These are phyloP conservation scores for Aspergillus olivimuriae DNA, from an alignment of 495 filamentous ascomycete species.

Conservation along the genomic window DNA sequence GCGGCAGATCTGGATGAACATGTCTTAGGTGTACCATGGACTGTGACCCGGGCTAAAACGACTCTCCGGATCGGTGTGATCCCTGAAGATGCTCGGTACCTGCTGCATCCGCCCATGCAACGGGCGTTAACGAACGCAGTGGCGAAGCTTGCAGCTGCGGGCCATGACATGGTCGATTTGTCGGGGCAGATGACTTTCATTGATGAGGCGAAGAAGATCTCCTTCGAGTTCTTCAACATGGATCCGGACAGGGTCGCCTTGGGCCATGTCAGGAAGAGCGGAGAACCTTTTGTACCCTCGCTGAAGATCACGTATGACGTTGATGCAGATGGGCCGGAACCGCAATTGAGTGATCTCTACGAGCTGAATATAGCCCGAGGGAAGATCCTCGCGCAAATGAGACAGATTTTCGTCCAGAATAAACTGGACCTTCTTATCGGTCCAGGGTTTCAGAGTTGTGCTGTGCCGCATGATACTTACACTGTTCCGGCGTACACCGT, in stretches of 20 bases:
- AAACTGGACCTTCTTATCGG: slow-evolving; percentile 41
- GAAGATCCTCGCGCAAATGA: slow-evolving; percentile 14
- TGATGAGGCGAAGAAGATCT: slow-evolving; percentile 15
- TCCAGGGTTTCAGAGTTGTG: slow-evolving; percentile 41
- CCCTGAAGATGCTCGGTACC: slow-evolving; percentile 42
- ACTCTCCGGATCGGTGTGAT: slow-evolving; percentile 45
- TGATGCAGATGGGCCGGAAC: slow-evolving; percentile 7
- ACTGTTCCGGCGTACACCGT: slow-evolving; percentile 42
- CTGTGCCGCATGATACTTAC: slow-evolving; percentile 42
- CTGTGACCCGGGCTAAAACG: slow-evolving; percentile 1
- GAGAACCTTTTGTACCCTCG: neutral
- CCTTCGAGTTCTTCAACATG: slow-evolving; percentile 22
- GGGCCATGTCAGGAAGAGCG: slow-evolving; percentile 7
- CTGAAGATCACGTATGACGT: neutral
- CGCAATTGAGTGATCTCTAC: slow-evolving; percentile 20
- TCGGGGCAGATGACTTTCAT: slow-evolving; percentile 10
- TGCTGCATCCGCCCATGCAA: slow-evolving; percentile 48
- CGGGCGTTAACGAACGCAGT: slow-evolving; percentile 39
- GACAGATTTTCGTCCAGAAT: slow-evolving; percentile 18
- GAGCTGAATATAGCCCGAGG: slow-evolving; percentile 14
- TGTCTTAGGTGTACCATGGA: slow-evolving; percentile 16
- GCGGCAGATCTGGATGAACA: slow-evolving; percentile 15
- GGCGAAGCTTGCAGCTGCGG: slow-evolving; percentile 26
- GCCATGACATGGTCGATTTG: slow-evolving; percentile 40
- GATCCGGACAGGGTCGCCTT: slow-evolving; percentile 10